Evolutionary conservation across 1,284 basidiomycete genomes (phyloP), one percentile per base, ranked within the genome.

Genomic region (Trichosporon sp.): DNA sequence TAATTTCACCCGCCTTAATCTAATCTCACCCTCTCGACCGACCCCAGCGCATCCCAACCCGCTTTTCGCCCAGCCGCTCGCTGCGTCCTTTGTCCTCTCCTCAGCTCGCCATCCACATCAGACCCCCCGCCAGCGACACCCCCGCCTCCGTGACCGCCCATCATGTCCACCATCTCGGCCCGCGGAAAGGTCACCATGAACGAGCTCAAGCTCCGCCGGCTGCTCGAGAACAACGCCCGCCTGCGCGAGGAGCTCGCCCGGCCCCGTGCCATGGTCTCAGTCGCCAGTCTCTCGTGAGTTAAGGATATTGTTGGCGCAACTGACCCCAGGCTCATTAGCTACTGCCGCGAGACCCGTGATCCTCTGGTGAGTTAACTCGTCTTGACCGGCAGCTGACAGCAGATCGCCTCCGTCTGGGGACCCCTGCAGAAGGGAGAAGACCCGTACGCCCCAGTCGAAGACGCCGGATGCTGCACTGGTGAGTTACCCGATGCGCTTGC

Each of bases 361-460:
- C 92, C 91, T 75, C 87, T 95, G 65, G 91, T 92, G 78, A 75
- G 88, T 85, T 13, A 27, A 23, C 11, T 1, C 27, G 18, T 3
- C 3, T 5, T 4, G 15, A 42, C 5, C 34, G 18, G 29, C 25
- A n/a, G 44, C 31, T 47, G 21, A 60, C 29, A 15, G 6, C 78
- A 92, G 91, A 89, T 93, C 65, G 93, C 93, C 6, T 92, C 92
- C 34, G 90, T 96, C 51, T 97, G 95, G 95, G 95, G 95, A 29
- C 91, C 92, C 18, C 88, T 94, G 21, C 88, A 87, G 79, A 95
- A 94, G 85, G 88, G 88, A 71, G 93, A 96, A 44, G 79, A 81
- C 68, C 78, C 80, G 12, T 81, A 76, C 67, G 72, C 75, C 1
- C 78, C 69, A 3, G 74, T 72, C 35, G 76, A 80, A 29, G 68